Base-by-base conservation (phyloP, 192 early-diverging fungal species). In the Thamnidium elegans region DNA sequence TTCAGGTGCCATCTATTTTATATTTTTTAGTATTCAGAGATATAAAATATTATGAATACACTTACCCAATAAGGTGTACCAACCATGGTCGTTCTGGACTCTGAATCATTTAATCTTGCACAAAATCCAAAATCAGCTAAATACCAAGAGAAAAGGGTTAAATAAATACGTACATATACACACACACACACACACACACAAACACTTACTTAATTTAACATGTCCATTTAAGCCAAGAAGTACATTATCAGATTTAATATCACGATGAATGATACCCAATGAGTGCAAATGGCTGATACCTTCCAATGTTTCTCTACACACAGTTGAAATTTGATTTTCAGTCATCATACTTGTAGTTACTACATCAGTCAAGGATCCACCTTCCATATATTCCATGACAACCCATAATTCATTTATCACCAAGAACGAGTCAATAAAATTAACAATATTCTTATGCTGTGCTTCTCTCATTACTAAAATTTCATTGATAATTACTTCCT, bases 401-500 rank as follows among this genome's bases (percentile, higher is more conserved):
- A 94, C 91, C 93, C 92, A 94, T 17, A 94, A 79, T 72, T 94
- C 93, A 11, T 88, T 88, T 9, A 85, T 80, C 68, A 73, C 86
- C 68, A 94, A 74, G 67, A 87, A 94, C 19, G 87, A 86, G 67
- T 94, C 93, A 52, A 94, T 94, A 65, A 78, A 94, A 72, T 94
- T 94, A 61, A 94, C 92, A 78, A 94, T 94, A 70, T 94, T 92
- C 66, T 76, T 75, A 75, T 95, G 91, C 7, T 73, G 79, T 8
- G 82, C 85, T 60, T 93, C 91, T 63, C 88, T 89, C 92, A 95
- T 93, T 36, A 95, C 86, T 45, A 91, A 62, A 44, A 95, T 93
- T 76, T 95, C 93, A 70, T 93, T 95, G 78, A 96, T 95, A 66
- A 98, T 96, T 55, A 95, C 75, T 58, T 96, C 96, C 79, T 95